Percentiles rank a stretch among this genome's conserved stretches.
phyloP scores from a whole-genome alignment of 805 yeast genomes.

The Kuraishia piskuri region DNA sequence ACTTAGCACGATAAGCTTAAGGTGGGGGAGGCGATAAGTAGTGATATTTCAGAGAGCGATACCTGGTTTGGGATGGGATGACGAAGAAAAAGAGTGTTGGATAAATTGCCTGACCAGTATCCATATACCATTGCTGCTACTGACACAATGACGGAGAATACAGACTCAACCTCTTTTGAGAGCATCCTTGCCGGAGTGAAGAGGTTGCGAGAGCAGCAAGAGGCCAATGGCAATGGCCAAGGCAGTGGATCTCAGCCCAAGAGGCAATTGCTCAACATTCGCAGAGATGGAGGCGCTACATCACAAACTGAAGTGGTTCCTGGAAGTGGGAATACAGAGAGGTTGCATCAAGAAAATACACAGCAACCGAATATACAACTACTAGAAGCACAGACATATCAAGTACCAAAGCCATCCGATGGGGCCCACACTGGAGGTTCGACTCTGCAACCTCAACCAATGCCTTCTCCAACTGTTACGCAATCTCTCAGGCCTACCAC shows the following conservation, averaged over 20 bases:
- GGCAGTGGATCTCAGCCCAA: not conserved
- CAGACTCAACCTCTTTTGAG: constrained; percentile 56
- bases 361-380: not conserved
- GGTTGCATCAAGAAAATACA: no score
- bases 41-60: no score
- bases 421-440: not conserved
- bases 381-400: no score
- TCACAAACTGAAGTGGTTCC: not conserved
- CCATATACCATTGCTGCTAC: not conserved
- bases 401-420: no score
- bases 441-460: not conserved
- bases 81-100: no score
- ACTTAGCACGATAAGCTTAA: not conserved
- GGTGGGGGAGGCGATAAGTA: not conserved
- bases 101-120: no score
- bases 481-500: not conserved
- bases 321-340: not conserved
- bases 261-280: not conserved
- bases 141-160: not conserved
- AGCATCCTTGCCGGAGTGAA: constrained; percentile 66
- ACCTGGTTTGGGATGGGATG: no score
- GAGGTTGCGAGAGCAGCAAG: constrained; percentile 40
- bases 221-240: constrained; percentile 1
- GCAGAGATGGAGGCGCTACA: not conserved
- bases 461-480: not conserved